Evolutionary conservation across 257 asterid genomes (phyloP), one percentile per base, ranked within the genome.

Genomic region (Petrea volubilis): DNA sequence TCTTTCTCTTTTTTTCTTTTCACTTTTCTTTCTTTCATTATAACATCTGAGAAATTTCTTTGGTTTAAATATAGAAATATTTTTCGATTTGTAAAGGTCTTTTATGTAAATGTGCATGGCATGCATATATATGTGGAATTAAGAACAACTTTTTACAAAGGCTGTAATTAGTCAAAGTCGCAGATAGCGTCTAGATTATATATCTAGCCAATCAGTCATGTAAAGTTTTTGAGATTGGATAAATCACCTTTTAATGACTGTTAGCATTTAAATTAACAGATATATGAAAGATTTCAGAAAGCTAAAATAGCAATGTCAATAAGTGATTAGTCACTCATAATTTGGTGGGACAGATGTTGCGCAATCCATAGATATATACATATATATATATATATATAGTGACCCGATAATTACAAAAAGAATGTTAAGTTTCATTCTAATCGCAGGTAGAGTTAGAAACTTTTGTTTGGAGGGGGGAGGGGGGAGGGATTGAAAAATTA

Each of bases 231-330:
- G 57, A 70, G 66, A 77, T 64, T 59, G 62, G 46, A 60, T 76
- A 73, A 69, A 64, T 68, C 57, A 25, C 68, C 85, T 77, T 74
- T 73, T 80, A 77, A 69, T 77, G n/a, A 43, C 62, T 65, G 51
- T 80, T 73, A 51, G 14, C 34, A 66, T 53, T 67, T 60, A 49
- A 43, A n/a, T 68, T 55, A 69, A 51, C 70, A 51, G 29, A 56
- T 56, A 17, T 29, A 40, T 49, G 36, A 75, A 60, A 27, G 41
- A 75, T 33, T 57, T 67, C 58, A 60, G 13, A 58, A 67, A 67
- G 53, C 60, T 25, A 31, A 68, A 74, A 51, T 23, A 25, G 28
- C 34, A 27, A 20, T 9, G 44, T 69, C 62, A 23, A 61, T 53
- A 50, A 63, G 29, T 74, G 59, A 68, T 46, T 60, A 60, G 8